phyloP scores from a whole-genome alignment of 1,284 basidiomycete species.

The Pterulicium gracile region DNA sequence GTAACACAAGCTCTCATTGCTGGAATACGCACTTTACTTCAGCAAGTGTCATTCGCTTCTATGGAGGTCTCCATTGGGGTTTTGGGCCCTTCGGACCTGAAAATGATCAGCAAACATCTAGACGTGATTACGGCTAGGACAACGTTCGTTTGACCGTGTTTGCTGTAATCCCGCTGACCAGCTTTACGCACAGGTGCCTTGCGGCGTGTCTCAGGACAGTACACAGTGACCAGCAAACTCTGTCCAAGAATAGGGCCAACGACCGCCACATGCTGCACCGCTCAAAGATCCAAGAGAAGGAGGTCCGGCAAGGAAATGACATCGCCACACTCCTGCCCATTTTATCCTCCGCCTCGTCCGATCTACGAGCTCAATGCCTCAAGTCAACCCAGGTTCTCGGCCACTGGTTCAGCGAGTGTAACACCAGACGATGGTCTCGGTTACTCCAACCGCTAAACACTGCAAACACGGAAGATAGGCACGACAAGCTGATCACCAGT shows the following conservation, averaged over 20 bases:
- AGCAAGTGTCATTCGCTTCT: background rate
- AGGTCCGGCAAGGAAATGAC: too few relatives aligned
- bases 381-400: slow-evolving; percentile 12
- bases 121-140: too few relatives aligned
- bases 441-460: slow-evolving; percentile 15
- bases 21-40: background rate
- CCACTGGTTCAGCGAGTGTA: slow-evolving; percentile 24
- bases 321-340: slow-evolving; percentile 22
- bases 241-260: background rate
- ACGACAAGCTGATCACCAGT: slow-evolving; percentile 14
- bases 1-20: background rate
- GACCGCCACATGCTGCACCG: too few relatives aligned
- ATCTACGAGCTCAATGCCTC: slow-evolving; percentile 21
- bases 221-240: too few relatives aligned
- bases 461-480: slow-evolving; percentile 14
- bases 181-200: too few relatives aligned
- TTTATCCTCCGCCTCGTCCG: slow-evolving; percentile 20
- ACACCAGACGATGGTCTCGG: slow-evolving; percentile 21
- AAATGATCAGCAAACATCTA: background rate
- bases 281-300: too few relatives aligned
- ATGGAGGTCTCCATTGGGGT: background rate
- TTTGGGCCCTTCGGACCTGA: background rate
- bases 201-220: too few relatives aligned
- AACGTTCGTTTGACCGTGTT: too few relatives aligned
- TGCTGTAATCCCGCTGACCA: background rate